Evolutionary conservation across 2,329 filamentous ascomycete species (phyloP).

Genomic region (Fusarium sp.): DNA sequence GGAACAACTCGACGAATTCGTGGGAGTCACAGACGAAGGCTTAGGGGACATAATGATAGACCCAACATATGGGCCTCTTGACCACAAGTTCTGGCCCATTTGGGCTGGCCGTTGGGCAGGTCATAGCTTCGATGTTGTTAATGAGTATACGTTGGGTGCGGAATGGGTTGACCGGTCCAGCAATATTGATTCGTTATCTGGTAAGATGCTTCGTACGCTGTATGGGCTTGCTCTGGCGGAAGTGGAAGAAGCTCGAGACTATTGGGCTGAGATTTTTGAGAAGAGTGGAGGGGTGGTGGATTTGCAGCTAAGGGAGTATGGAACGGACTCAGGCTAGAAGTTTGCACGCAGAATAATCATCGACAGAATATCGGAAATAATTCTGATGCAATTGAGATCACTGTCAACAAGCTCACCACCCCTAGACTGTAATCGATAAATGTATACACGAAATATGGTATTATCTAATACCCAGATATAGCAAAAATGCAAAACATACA

Average conservation of each 20-base stretch:
- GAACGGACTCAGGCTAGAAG: too few relatives aligned
- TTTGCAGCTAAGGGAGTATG: background rate
- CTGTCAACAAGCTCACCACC: too few relatives aligned
- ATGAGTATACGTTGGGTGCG: background rate
- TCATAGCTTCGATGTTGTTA: constrained; percentile 18
- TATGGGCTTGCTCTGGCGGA: background rate
- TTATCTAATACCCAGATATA: too few relatives aligned
- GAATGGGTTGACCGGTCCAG: constrained; percentile 18
- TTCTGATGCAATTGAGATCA: too few relatives aligned
- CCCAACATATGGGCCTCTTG: background rate
- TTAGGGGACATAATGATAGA: background rate
- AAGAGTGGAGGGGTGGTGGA: constrained; percentile 4
- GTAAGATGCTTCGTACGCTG: constrained; percentile 7
- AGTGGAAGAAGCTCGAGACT: background rate
- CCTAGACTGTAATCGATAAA: too few relatives aligned
- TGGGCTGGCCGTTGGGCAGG: constrained; percentile 22
- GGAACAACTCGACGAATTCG: constrained; percentile 4
- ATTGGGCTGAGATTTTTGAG: constrained; percentile 3
- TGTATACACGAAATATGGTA: too few relatives aligned
- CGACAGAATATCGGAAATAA: fast-evolving
- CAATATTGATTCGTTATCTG: background rate
- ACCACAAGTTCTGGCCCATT: constrained; percentile 5
- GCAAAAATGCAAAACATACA: too few relatives aligned
- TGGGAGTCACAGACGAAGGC: background rate
- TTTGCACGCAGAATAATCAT: too few relatives aligned